A percentile compares a stretch with the other conserved stretches of the same genome.
phyloP scores from a whole-genome alignment of 1,284 basidiomycete species.

The Moesziomyces sp. region DNA sequence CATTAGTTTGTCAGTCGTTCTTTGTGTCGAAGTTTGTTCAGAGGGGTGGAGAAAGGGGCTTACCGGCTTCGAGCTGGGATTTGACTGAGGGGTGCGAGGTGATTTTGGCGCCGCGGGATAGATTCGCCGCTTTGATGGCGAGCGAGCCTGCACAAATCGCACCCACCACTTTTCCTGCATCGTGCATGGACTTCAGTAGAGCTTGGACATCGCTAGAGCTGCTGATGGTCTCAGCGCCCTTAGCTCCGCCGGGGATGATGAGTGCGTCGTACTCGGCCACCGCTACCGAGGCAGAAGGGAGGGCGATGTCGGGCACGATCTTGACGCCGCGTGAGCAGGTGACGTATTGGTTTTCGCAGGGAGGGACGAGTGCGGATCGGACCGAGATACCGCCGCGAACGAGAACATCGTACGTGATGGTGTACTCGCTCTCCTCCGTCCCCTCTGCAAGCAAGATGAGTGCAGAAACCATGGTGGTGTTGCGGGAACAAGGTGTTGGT shows the following conservation, averaged over 20 bases:
- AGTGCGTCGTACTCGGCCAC: constrained; percentile 75
- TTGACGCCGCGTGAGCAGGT: constrained; percentile 59
- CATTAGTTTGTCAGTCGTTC: too few species aligned
- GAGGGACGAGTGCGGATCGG: constrained; percentile 46
- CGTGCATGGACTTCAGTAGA: constrained; percentile 75
- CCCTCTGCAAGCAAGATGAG: constrained; percentile 82
- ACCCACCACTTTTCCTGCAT: constrained; percentile 60
- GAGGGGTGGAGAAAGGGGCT: constrained; percentile 38
- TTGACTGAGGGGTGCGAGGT: constrained; percentile 85
- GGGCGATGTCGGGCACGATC: constrained; percentile 56
- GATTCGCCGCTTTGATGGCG: constrained; percentile 75
- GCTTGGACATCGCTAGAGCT: constrained; percentile 74
- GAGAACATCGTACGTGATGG: constrained; percentile 63
- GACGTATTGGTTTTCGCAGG: constrained; percentile 35
- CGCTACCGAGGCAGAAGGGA: constrained; percentile 41
- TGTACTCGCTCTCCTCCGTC: constrained; percentile 75
- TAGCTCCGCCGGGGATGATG: constrained; percentile 82
- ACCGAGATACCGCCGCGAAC: constrained; percentile 56
- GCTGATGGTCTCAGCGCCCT: constrained; percentile 81
- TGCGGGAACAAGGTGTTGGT: neutral
- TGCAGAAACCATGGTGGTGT: constrained; percentile 21
- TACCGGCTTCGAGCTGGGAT: constrained; percentile 74
- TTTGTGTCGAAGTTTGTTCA: neutral
- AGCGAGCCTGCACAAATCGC: constrained; percentile 72
- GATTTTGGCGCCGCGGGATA: constrained; percentile 72